Conservation (phyloP, 2,329 filamentous ascomycete genomes). For the Ambrosiella cleistominuta region DNA sequence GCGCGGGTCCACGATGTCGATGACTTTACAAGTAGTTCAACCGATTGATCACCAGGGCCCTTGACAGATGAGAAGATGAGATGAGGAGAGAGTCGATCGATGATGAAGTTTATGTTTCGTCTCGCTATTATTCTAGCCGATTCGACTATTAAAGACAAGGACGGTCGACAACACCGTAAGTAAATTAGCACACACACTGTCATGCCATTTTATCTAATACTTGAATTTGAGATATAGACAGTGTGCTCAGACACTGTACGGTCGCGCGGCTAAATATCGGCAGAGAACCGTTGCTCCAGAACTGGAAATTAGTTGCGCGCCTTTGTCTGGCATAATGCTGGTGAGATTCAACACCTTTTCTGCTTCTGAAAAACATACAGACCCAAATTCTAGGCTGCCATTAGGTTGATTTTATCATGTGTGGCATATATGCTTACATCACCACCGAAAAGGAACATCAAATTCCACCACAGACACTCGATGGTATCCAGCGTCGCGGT, state of each 20-base stretch:
- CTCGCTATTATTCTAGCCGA: background rate
- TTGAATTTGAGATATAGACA: background rate
- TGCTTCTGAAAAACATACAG: background rate
- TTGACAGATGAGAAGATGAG: too few species aligned
- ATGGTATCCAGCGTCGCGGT: background rate
- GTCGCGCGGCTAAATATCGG: background rate
- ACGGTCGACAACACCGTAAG: background rate
- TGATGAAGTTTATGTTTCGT: too few species aligned
- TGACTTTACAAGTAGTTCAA: too few species aligned
- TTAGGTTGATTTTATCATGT: slow-evolving; percentile 5
- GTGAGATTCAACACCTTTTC: background rate
- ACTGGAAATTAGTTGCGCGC: background rate
- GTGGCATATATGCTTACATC: slow-evolving; percentile 12
- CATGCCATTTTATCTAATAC: background rate
- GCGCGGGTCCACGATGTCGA: too few species aligned
- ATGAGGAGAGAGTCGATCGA: too few species aligned
- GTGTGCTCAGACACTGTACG: background rate
- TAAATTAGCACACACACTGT: background rate
- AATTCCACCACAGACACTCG: background rate
- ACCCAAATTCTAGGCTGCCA: too few species aligned
- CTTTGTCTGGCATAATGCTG: background rate
- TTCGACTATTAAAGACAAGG: background rate
- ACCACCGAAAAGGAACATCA: background rate
- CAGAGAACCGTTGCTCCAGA: background rate
- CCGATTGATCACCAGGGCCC: too few species aligned